phyloP scores from a whole-genome alignment of 2,329 filamentous ascomycete genomes.

The Chrysosporium keratinophilum region DNA sequence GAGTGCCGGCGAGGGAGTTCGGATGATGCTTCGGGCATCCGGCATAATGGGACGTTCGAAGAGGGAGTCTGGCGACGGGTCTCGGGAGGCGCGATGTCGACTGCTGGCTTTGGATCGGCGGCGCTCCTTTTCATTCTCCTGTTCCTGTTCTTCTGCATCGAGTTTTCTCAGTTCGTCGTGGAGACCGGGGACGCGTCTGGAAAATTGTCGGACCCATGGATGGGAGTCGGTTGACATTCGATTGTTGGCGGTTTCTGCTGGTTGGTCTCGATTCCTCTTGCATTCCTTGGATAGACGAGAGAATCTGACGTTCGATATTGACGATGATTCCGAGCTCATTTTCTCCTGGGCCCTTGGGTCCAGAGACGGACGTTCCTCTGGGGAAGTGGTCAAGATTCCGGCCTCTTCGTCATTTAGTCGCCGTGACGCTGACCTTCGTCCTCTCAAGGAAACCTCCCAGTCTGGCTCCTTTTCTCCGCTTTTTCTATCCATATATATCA shows the following conservation, averaged over 20 bases:
- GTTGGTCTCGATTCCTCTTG: neutral
- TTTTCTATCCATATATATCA: slow-evolving; percentile 1
- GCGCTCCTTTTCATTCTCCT: neutral
- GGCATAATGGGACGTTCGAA: slow-evolving; percentile 1
- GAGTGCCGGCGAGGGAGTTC: slow-evolving; percentile 5
- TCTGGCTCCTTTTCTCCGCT: neutral
- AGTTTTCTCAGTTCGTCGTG: slow-evolving; percentile 9
- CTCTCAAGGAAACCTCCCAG: neutral
- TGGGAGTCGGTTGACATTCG: neutral
- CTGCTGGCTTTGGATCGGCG: neutral
- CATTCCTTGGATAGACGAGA: neutral
- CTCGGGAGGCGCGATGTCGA: neutral
- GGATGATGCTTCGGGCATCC: neutral
- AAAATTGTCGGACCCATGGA: slow-evolving; percentile 2
- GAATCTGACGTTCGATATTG: neutral
- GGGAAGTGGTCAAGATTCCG: neutral
- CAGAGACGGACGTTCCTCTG: neutral
- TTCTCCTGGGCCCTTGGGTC: neutral
- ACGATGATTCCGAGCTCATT: neutral
- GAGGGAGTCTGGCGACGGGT: slow-evolving; percentile 6
- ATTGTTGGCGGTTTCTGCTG: neutral
- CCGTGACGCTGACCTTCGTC: neutral
- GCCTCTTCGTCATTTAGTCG: neutral
- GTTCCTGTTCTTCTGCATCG: neutral
- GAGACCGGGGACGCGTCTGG: slow-evolving; percentile 5